These are phyloP conservation scores for Boletus fagicola DNA, from an alignment of 768 basidiomycete genomes.

Conservation along the genomic window DNA sequence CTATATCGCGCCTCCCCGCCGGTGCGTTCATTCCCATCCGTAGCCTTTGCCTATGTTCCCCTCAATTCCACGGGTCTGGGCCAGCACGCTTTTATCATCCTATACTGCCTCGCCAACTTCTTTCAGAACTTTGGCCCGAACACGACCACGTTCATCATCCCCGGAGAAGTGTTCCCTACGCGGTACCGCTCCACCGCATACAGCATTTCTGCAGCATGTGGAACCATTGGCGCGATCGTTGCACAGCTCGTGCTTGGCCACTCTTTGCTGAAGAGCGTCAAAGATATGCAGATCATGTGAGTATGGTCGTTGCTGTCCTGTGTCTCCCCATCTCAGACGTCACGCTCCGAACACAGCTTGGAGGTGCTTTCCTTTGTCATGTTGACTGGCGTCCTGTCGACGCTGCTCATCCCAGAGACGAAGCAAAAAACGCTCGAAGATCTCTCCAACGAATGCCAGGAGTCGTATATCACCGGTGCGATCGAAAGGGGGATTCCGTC, in stretches of 20 bases:
- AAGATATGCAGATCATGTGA: conserved; percentile 65
- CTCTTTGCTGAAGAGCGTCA: conserved; percentile 51
- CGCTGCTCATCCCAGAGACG: conserved; percentile 80
- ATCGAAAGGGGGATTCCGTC: conserved; percentile 17
- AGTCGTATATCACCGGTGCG: conserved; percentile 46
- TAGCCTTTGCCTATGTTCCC: conserved; percentile 64
- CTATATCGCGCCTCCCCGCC: not conserved
- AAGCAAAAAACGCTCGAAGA: conserved; percentile 63
- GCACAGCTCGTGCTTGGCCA: conserved; percentile 74
- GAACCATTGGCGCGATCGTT: conserved; percentile 74
- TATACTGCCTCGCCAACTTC: conserved; percentile 17
- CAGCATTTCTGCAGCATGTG: conserved; percentile 72
- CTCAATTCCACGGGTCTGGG: conserved; percentile 46
- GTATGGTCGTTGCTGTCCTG: conserved; percentile 25
- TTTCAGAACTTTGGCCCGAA: conserved; percentile 31
- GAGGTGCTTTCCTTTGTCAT: conserved; percentile 82
- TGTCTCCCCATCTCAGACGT: conserved; percentile 2
- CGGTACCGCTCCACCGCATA: conserved; percentile 70
- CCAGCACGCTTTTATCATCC: conserved; percentile 52
- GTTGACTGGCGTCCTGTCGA: conserved; percentile 81
- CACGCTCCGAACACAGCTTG: conserved; percentile 39
- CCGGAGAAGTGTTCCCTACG: conserved; percentile 78
- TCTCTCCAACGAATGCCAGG: conserved; percentile 69
- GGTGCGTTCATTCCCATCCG: conserved; percentile 1
- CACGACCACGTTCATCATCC: conserved; percentile 71